Conservation (phyloP, 2,329 filamentous ascomycete genomes). For the Colletotrichum magnum region DNA sequence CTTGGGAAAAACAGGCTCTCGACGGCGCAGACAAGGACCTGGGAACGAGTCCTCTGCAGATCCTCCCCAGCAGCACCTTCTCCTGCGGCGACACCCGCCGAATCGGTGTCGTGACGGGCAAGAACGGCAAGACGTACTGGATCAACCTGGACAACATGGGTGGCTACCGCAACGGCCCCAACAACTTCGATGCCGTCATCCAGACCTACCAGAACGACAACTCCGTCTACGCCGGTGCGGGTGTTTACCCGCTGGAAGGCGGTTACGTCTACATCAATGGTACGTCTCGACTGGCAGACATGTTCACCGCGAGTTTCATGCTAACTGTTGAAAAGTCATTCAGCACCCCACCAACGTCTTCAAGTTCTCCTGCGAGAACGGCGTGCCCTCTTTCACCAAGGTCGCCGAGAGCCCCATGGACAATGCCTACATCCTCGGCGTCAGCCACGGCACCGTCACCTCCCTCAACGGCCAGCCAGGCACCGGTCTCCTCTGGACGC, state of each 20-base stretch:
- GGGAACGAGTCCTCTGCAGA: conserved; percentile 61
- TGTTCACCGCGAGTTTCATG: accelerated
- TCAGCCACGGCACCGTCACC: conserved; percentile 70
- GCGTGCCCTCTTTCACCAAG: conserved; percentile 67
- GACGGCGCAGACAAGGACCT: conserved; percentile 67
- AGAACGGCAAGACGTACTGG: conserved; percentile 65
- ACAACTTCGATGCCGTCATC: conserved; percentile 58
- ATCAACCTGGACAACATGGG: conserved; percentile 57
- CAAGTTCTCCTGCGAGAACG: conserved; percentile 67
- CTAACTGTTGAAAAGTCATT: conserved; percentile 54
- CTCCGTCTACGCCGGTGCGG: conserved; percentile 62
- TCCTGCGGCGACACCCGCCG: conserved; percentile 59
- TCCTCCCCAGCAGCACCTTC: conserved; percentile 59
- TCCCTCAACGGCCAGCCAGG: conserved; percentile 67
- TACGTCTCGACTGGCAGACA: background rate
- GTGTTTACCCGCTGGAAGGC: conserved; percentile 63
- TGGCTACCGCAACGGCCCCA: conserved; percentile 54
- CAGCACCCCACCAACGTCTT: conserved; percentile 69
- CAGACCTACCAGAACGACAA: conserved; percentile 60
- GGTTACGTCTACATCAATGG: conserved; percentile 64
- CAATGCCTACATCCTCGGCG: conserved; percentile 68
- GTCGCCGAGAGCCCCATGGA: conserved; percentile 63
- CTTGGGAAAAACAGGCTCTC: conserved; percentile 64
- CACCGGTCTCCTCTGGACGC: conserved; percentile 70
- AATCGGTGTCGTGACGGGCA: conserved; percentile 65